Evolutionary conservation across 176 grass and related monocot genomes (phyloP).

Genomic region (Metroxylon sagu): DNA sequence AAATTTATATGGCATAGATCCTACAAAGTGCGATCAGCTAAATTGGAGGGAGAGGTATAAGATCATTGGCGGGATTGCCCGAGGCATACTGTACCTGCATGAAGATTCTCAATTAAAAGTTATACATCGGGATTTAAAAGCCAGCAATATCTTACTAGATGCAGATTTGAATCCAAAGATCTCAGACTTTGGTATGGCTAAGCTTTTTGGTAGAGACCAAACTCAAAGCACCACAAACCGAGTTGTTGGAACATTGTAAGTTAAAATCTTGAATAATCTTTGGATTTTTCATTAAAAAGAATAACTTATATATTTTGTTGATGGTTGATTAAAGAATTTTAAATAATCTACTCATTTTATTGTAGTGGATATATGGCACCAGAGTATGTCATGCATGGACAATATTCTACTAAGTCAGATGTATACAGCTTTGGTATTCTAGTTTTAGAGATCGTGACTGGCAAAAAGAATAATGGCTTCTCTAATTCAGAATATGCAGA

Average conservation of each 20-base stretch:
- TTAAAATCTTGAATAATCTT: background rate
- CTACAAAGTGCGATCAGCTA: slow-evolving; percentile 8
- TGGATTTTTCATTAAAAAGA: too few relatives aligned
- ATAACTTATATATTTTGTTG: too few relatives aligned
- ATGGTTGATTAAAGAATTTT: too few relatives aligned
- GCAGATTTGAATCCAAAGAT: slow-evolving; percentile 23
- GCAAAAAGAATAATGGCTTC: too few relatives aligned
- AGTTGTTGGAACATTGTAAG: slow-evolving; percentile 35
- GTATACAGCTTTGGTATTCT: too few relatives aligned
- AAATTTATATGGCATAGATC: slow-evolving; percentile 10
- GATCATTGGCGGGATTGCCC: slow-evolving; percentile 20
- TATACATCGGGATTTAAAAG: slow-evolving; percentile 19
- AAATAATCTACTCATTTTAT: too few relatives aligned
- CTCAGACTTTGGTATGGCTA: slow-evolving; percentile 34
- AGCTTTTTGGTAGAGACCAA: slow-evolving; percentile 17
- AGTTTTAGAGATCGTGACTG: too few relatives aligned
- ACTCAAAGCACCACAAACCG: background rate
- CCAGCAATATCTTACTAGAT: slow-evolving; percentile 15
- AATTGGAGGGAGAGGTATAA: slow-evolving; percentile 10
- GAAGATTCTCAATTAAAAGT: slow-evolving; percentile 33
- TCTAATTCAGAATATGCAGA: too few relatives aligned
- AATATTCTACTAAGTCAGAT: too few relatives aligned
- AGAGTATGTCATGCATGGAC: too few relatives aligned
- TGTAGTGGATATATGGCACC: too few relatives aligned
- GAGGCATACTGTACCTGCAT: slow-evolving; percentile 28